Conservation (phyloP, 805 yeast species). For the Hanseniaspora taiwanica region DNA sequence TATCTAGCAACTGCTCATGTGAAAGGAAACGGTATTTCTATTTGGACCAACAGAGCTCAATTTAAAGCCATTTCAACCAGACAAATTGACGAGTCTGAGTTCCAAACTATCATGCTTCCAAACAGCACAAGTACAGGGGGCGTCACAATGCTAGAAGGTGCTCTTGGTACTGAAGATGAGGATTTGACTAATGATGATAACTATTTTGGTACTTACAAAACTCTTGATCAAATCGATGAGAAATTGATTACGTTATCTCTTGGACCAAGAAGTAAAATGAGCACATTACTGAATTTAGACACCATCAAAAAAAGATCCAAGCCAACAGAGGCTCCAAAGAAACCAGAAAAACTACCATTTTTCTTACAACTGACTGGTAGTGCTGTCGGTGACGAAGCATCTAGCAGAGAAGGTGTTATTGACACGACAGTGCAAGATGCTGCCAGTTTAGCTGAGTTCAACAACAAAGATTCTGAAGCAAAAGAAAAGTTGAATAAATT, state of each 20-base stretch:
- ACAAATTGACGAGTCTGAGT: conserved; percentile 64
- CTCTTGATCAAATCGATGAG: conserved; percentile 49
- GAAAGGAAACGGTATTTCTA: conserved; percentile 71
- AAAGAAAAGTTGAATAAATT: conserved; percentile 19
- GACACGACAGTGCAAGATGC: conserved; percentile 13
- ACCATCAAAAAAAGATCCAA: conserved; percentile 75
- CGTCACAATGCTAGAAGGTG: conserved; percentile 60
- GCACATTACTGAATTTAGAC: conserved; percentile 69
- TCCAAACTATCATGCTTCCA: conserved; percentile 50
- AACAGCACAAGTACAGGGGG: conserved; percentile 72
- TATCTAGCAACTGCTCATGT: conserved; percentile 88
- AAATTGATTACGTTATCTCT: conserved; percentile 59
- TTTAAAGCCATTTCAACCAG: conserved; percentile 65
- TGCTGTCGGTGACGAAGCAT: conserved; percentile 58
- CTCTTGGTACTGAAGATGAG: conserved; percentile 35
- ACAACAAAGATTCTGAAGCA: conserved; percentile 11
- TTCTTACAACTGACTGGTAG: conserved; percentile 60
- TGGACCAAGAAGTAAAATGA: conserved; percentile 67
- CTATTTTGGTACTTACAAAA: conserved; percentile 28
- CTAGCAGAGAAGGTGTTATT: conserved; percentile 26
- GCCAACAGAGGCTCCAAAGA: conserved; percentile 80
- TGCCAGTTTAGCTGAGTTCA: conserved; percentile 7
- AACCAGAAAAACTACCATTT: conserved; percentile 57
- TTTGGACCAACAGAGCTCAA: conserved; percentile 89
- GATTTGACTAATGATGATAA: conserved; percentile 23